Evolutionary conservation across 345 rosid species (phyloP), one percentile per base, ranked within the genome.

Genomic region (Zanthoxylum bungeanum): DNA sequence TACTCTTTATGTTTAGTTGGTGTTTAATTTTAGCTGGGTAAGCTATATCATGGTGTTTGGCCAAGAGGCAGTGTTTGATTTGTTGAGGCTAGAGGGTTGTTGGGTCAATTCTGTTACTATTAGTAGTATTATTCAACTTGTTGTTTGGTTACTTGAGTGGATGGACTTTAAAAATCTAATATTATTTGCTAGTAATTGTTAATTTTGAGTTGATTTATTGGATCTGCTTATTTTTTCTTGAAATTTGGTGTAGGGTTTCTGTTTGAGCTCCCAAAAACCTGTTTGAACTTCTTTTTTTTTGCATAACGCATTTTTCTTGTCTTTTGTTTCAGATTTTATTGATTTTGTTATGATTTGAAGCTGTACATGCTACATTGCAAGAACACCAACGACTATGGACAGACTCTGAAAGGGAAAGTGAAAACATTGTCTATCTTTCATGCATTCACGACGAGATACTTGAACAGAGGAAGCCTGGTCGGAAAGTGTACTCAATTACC

Each of bases 381-480:
- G 87, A 75, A 51, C 73, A 75, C 53, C 84, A 69, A 12, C 42
- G 64, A 42, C 87, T 68, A 51, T 64, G 79, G 79, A 79, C 73
- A 50, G 84, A 72, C 68, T 44, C 70, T 51, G 88, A 79, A 56
- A 77, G 79, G 68, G 87, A 79, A 75, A 76, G 61, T 66, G 83
- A 78, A 49, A 77, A 75, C 36, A 66, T 92, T 60, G 73, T 72
- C 21, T 83, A 93, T 16, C 99, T 92, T 79, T 95, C 99, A 9
- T 95, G 99, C 53, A 95, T 95, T 42, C 99, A 95, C 76, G 99
- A 88, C 78, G 88, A 91, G 80, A 95, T 95, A 76, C 80, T 95
- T 69, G 85, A 92, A 71, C 91, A 91, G 80, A 90, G 99, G 83
- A 85, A 81, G 56, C 93, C 99, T 4, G 97, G 98, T 72, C 89